Conservation (phyloP, 2,329 filamentous ascomycete genomes). For the Dactylonectria estremocensis region DNA sequence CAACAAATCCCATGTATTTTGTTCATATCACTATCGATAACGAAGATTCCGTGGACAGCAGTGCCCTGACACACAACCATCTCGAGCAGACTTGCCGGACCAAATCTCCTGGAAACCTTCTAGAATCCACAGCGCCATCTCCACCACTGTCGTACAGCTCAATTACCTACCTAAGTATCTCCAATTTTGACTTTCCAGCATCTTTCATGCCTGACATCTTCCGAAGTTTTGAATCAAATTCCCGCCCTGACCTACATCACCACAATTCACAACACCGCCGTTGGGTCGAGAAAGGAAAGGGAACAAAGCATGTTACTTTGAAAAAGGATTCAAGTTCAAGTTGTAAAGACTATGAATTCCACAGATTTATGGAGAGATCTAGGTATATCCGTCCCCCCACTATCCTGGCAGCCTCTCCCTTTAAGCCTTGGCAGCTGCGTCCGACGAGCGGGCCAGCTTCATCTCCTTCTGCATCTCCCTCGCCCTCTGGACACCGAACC, state of each 20-base stretch:
- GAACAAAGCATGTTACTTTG: background rate
- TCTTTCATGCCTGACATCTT: background rate
- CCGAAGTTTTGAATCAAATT: background rate
- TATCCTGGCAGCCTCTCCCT: background rate
- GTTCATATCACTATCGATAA: background rate
- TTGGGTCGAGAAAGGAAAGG: no score
- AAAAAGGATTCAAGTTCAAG: background rate
- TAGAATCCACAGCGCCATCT: background rate
- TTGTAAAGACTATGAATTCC: background rate
- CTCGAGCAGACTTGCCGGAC: background rate
- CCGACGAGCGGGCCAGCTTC: constrained; percentile 33
- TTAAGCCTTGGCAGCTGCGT: constrained; percentile 31
- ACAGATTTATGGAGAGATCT: background rate
- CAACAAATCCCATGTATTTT: background rate
- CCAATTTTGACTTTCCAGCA: background rate
- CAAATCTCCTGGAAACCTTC: background rate
- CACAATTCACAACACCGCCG: background rate
- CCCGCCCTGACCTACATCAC: no score
- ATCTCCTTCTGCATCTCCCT: constrained; percentile 55
- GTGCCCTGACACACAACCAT: background rate
- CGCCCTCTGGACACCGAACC: constrained; percentile 62
- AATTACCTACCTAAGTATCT: background rate
- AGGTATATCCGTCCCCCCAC: background rate
- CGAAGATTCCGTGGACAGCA: background rate
- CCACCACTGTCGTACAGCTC: background rate